phyloP scores from a whole-genome alignment of 2,329 filamentous ascomycete genomes.

The Huntiella savannae region DNA sequence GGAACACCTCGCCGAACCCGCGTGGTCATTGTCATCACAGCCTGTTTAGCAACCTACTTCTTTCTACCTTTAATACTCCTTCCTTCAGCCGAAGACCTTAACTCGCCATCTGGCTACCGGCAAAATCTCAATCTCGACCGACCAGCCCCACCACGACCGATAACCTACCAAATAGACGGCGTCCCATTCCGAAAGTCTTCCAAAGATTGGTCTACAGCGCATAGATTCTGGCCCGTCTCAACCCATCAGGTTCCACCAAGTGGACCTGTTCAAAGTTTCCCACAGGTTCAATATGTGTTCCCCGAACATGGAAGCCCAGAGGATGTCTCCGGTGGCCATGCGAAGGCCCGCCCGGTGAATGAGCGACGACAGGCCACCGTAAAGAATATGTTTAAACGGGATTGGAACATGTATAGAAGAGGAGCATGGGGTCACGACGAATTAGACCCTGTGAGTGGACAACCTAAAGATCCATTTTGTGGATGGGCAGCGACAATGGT shows the following conservation, averaged over 20 bases:
- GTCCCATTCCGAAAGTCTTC: constrained; percentile 14
- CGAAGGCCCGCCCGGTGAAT: constrained; percentile 2
- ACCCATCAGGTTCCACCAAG: constrained; percentile 18
- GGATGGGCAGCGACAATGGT: constrained; percentile 40
- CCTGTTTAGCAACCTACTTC: constrained; percentile 5
- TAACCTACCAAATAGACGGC: constrained; percentile 1
- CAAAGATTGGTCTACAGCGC: constrained; percentile 18
- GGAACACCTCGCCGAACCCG: constrained; percentile 3
- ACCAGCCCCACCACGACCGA: not conserved
- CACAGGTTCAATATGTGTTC: constrained; percentile 22
- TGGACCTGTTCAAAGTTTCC: constrained; percentile 15
- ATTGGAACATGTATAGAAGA: constrained; percentile 31
- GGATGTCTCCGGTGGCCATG: not conserved
- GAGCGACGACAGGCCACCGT: constrained; percentile 20
- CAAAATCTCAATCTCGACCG: not conserved
- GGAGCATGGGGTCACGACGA: constrained; percentile 35
- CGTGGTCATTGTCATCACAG: constrained; percentile 3
- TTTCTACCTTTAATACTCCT: constrained; percentile 2
- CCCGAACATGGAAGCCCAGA: constrained; percentile 14
- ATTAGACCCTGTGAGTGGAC: constrained; percentile 28
- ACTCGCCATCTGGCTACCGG: no score
- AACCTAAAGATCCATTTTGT: constrained; percentile 28
- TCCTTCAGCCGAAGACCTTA: no score
- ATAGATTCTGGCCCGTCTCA: constrained; percentile 16
- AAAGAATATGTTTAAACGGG: constrained; percentile 23